These are phyloP conservation scores for Colletotrichum shisoi DNA, from an alignment of 2,329 filamentous ascomycete genomes.

Conservation along the genomic window DNA sequence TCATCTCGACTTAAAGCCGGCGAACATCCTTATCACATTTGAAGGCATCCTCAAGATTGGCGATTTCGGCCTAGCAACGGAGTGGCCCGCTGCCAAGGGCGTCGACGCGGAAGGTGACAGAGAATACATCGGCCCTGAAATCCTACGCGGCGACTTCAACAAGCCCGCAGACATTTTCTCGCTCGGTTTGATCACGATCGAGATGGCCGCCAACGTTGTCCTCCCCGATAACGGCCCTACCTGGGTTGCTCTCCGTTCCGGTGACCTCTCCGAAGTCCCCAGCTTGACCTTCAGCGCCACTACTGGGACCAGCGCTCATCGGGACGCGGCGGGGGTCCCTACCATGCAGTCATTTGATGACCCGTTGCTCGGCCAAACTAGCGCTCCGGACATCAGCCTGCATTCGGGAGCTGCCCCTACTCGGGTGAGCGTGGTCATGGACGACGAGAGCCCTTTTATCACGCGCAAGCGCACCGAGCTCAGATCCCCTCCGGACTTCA, in stretches of 20 bases:
- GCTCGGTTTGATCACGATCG: conserved; percentile 90
- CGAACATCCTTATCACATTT: conserved; percentile 82
- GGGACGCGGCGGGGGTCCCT: conserved; percentile 39
- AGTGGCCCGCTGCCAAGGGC: conserved; percentile 76
- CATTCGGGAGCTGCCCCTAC: conserved; percentile 50
- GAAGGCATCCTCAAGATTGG: conserved; percentile 85
- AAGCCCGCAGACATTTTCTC: conserved; percentile 94
- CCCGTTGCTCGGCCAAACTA: conserved; percentile 33
- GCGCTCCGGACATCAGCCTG: conserved; percentile 39
- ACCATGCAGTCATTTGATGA: conserved; percentile 38
- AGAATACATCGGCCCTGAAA: conserved; percentile 94
- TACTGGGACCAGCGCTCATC: conserved; percentile 30
- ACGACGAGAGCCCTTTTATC: conserved; percentile 48
- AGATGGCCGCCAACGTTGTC: conserved; percentile 92
- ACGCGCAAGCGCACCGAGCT: conserved; percentile 57
- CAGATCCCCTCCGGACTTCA: conserved; percentile 79
- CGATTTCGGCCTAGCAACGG: conserved; percentile 83
- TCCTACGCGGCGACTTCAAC: conserved; percentile 84
- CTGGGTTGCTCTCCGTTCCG: conserved; percentile 88
- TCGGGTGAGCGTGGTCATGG: conserved; percentile 41
- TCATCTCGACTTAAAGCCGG: conserved; percentile 84
- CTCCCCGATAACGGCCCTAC: conserved; percentile 91
- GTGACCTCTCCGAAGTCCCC: conserved; percentile 87
- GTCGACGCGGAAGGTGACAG: conserved; percentile 94
- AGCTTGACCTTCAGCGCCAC: conserved; percentile 83